A percentile compares a stretch with the other conserved stretches of the same genome.
Evolutionary conservation across 176 grass and related monocot species (phyloP).

Genomic region (Hyparrhenia diplandra): DNA sequence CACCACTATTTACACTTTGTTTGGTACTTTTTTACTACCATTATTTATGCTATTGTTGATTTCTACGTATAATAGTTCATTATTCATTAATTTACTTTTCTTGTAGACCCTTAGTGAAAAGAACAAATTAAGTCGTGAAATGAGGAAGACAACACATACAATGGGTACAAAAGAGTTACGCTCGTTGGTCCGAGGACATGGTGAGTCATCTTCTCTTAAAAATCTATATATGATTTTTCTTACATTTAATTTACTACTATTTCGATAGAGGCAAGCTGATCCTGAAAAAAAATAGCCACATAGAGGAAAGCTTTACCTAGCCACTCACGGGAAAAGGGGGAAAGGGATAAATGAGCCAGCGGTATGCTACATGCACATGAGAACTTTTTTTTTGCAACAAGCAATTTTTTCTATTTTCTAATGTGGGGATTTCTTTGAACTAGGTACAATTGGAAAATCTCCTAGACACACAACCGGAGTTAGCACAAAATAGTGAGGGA

Average conservation of each 20-base stretch:
- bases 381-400: too few relatives aligned
- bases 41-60: background rate
- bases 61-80: background rate
- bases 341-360: too few relatives aligned
- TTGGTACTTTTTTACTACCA: background rate
- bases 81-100: background rate
- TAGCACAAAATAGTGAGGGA: background rate
- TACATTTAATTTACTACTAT: too few relatives aligned
- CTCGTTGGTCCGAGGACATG: background rate
- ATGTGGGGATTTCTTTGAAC: too few relatives aligned
- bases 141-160: slow-evolving; percentile 17
- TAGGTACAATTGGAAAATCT: background rate
- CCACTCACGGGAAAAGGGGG: too few relatives aligned
- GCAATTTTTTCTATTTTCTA: too few relatives aligned
- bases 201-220: background rate
- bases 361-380: too few relatives aligned
- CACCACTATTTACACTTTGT: background rate
- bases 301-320: too few relatives aligned
- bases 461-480: background rate
- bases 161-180: slow-evolving; percentile 23
- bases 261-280: too few relatives aligned
- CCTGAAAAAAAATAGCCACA: too few relatives aligned
- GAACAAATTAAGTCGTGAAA: background rate
- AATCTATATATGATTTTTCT: background rate
- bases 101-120: background rate